phyloP scores from a whole-genome alignment of 805 yeast species.

The Wickerhamia fluorescens region DNA sequence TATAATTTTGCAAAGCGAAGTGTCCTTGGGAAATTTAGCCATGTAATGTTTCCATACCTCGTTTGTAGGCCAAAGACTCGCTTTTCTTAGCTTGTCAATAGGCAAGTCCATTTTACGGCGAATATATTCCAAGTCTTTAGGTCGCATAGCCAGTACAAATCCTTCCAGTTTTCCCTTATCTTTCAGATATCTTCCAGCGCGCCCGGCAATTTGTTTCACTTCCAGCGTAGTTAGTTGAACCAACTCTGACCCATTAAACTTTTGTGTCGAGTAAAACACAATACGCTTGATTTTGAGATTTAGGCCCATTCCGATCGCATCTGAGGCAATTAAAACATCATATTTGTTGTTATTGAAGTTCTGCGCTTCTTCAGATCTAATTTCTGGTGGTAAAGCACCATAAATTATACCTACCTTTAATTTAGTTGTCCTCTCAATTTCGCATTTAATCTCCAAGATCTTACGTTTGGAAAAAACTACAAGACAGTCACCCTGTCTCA shows the following conservation, averaged over 20 bases:
- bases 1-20: conserved; percentile 41
- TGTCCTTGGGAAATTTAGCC: conserved; percentile 49
- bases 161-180: conserved; percentile 34
- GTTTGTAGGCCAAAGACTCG: conserved; percentile 77
- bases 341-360: conserved; percentile 72
- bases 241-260: conserved; percentile 60
- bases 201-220: conserved; percentile 88
- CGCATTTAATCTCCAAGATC: conserved; percentile 61
- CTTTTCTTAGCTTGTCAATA: conserved; percentile 46
- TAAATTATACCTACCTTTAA: conserved; percentile 81
- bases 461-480: conserved; percentile 76
- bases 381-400: conserved; percentile 95
- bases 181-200: conserved; percentile 77
- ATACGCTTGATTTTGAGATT: conserved; percentile 79
- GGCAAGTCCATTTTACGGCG: conserved; percentile 43
- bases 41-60: conserved; percentile 61
- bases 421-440: conserved; percentile 57
- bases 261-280: conserved; percentile 59
- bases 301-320: conserved; percentile 97
- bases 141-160: conserved; percentile 47
- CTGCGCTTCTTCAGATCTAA: conserved; percentile 76
- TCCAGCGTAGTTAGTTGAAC: conserved; percentile 52
- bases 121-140: conserved; percentile 39
- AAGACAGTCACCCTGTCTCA: conserved; percentile 77
- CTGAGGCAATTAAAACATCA: conserved; percentile 88